phyloP scores from a whole-genome alignment of 495 filamentous ascomycete species.

The Penicillium antarcticum region DNA sequence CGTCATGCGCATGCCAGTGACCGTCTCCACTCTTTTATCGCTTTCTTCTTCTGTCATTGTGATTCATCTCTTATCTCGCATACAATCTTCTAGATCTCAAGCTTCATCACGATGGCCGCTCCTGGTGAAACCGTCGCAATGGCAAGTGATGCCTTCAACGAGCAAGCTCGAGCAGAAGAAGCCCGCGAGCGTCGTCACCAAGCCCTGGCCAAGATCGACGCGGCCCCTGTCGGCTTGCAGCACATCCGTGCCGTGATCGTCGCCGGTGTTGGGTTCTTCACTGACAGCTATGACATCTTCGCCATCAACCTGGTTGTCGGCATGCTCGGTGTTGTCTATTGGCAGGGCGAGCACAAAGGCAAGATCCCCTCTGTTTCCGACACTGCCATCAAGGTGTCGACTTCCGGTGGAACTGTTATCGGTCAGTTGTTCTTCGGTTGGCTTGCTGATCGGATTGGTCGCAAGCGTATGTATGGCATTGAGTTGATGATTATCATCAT shows the following conservation, averaged over 20 bases:
- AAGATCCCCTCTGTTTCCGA: slow-evolving; percentile 62
- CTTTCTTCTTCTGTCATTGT: background rate
- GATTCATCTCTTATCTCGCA: background rate
- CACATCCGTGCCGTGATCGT: slow-evolving; percentile 73
- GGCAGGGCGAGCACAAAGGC: slow-evolving; percentile 49
- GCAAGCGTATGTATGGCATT: slow-evolving; percentile 84
- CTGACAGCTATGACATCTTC: slow-evolving; percentile 78
- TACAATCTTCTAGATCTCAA: background rate
- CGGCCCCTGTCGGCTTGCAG: slow-evolving; percentile 76
- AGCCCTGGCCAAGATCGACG: slow-evolving; percentile 75
- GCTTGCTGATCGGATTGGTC: slow-evolving; percentile 74
- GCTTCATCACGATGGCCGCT: too few species aligned
- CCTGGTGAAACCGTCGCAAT: background rate
- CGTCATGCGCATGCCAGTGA: background rate
- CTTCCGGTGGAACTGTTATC: slow-evolving; percentile 81
- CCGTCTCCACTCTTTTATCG: background rate
- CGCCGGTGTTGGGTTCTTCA: slow-evolving; percentile 84
- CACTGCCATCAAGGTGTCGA: slow-evolving; percentile 84
- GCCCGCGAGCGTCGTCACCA: slow-evolving; percentile 72
- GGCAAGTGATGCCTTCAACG: background rate
- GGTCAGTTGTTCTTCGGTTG: slow-evolving; percentile 81
- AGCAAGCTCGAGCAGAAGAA: slow-evolving; percentile 31
- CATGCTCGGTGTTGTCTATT: slow-evolving; percentile 76
- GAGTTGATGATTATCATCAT: slow-evolving; percentile 88
- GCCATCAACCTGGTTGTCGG: slow-evolving; percentile 66